Evolutionary conservation across 2,329 filamentous ascomycete species (phyloP), one percentile per base, ranked within the genome.

Genomic region (Endoconidiophora polonica): DNA sequence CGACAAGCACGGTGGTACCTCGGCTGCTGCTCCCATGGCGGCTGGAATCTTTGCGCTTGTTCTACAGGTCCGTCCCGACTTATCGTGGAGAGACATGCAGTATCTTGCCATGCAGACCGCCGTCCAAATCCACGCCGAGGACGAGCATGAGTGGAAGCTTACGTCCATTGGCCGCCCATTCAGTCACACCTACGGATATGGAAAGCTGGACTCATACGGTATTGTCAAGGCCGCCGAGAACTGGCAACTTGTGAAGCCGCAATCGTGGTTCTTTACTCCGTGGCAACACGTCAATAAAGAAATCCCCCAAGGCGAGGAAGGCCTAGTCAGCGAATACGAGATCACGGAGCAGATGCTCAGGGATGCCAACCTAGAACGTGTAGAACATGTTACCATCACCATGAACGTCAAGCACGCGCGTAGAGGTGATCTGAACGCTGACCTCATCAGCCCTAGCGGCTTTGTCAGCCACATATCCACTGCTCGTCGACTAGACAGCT

Each of bases 331-430:
- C 48, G 73, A 69, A n/a, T 88, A 94, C 57, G 79, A 87, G 45
- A 78, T 98, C 38, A 95, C 86, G 0, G 65, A 77, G 49, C 78
- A 87, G 18, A 86, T 88, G 77, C 68, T 96, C 52, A 77, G 81
- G 59, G 66, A 78, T 20, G 86, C 86, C 57, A 98, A 98, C 61
- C 63, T 98, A 12, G 86, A 80, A 59, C 79, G 84, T 14, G 61
- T 98, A 23, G 91, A 98, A 68, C 91, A 98, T 65, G 85, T 98
- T 36, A 96, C 90, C 0, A 77, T 98, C 36, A 96, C 90, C 2
- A 98, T 98, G 88, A 98, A 98, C 59, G 74, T 95, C 22, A 76
- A 85, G 49, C 91, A 98, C 61, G 79, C 76, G 2, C 81, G 83
- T 53, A 82, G 91, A 56, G 91, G 91, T 51, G 91, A 98, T 62